Evolutionary conservation across 2,329 filamentous ascomycete species (phyloP).

Genomic region (Mycosphaerelloides madeirae): DNA sequence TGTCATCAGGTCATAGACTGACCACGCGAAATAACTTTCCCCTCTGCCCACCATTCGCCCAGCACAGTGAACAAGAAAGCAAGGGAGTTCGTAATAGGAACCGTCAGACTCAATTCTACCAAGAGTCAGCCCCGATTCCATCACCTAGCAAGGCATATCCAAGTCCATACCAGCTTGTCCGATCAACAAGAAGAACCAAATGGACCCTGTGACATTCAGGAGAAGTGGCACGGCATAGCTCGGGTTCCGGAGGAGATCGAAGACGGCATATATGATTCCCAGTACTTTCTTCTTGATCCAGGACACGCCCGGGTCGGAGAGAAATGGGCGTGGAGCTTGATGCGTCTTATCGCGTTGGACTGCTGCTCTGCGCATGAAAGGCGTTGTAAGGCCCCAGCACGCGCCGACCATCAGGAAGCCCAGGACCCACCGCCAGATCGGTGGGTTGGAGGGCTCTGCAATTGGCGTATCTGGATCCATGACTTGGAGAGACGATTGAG

Average conservation of each 20-base stretch:
- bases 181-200: constrained; percentile 96
- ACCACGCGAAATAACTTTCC: constrained; percentile 82
- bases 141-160: constrained; percentile 1
- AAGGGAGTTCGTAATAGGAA: constrained; percentile 89
- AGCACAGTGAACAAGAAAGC: constrained; percentile 95
- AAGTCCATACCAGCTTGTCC: constrained; percentile 75
- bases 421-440: constrained; percentile 73
- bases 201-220: constrained; percentile 83
- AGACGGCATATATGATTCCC: constrained; percentile 65
- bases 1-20: constrained; percentile 29
- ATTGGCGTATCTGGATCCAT: constrained; percentile 30
- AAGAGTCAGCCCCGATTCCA: constrained; percentile 3
- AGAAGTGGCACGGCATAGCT: constrained; percentile 79
- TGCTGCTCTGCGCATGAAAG: constrained; percentile 83
- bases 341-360: constrained; percentile 47
- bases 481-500: too few relatives aligned
- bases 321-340: constrained; percentile 47
- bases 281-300: constrained; percentile 60
- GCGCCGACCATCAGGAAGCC: constrained; percentile 87
- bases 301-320: constrained; percentile 43
- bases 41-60: constrained; percentile 91
- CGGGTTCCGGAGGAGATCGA: constrained; percentile 74
- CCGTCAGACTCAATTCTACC: constrained; percentile 81
- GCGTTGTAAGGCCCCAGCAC: constrained; percentile 87
- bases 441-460: constrained; percentile 29